These are phyloP conservation scores for Ambrosiella xylebori DNA, from an alignment of 2,329 filamentous ascomycete genomes.

Conservation along the genomic window DNA sequence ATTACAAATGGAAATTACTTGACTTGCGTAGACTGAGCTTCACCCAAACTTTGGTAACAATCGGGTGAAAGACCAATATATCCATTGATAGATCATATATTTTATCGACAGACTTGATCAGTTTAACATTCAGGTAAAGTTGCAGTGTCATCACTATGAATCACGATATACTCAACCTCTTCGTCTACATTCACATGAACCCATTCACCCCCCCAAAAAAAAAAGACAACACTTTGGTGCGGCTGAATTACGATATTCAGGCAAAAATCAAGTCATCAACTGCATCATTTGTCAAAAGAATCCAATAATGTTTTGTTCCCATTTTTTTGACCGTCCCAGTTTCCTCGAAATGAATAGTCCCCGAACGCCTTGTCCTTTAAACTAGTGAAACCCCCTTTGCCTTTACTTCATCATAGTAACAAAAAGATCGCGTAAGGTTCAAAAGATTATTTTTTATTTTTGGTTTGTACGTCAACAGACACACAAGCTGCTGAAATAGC, in stretches of 20 bases:
- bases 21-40: too few species aligned
- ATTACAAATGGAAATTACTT: too few species aligned
- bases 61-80: too few species aligned
- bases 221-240: not conserved
- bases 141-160: too few species aligned
- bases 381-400: not conserved
- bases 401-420: not conserved
- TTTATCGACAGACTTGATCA: too few species aligned
- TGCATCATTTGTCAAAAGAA: constrained; percentile 1
- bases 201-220: not conserved
- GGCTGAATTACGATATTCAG: not conserved
- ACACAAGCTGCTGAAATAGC: constrained; percentile 6
- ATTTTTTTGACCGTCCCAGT: not conserved
- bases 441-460: constrained; percentile 10
- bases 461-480: constrained; percentile 1
- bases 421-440: constrained; percentile 5
- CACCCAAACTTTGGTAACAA: too few species aligned
- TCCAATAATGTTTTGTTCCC: constrained; percentile 1
- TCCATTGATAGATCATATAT: too few species aligned
- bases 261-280: not conserved
- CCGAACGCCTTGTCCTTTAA: not conserved
- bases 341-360: not conserved
- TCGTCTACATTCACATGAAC: too few species aligned
- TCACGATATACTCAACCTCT: too few species aligned
- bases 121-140: too few species aligned